Conservation (phyloP, 148 eudicot genomes). For the Salicornia ramosissima region DNA sequence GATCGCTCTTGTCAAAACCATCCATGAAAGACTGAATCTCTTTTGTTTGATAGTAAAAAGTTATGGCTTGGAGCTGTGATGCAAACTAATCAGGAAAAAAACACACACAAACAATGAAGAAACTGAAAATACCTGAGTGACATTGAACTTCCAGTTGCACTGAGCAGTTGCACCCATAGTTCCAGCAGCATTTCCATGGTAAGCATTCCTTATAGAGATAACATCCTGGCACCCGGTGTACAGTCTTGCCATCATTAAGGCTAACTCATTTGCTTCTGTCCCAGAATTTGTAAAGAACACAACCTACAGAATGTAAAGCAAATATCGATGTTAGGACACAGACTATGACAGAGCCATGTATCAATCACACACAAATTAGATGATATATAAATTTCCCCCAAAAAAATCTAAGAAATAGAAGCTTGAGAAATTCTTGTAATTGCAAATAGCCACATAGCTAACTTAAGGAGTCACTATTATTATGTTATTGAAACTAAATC, state of each 20-base stretch:
- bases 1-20: neutral
- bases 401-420: neutral
- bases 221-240: constrained; percentile 91
- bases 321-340: constrained; percentile 2
- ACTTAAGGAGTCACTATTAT: neutral
- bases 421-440: neutral
- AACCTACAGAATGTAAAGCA: constrained; percentile 41
- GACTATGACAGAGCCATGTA: neutral
- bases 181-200: constrained; percentile 94
- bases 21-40: no score
- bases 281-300: constrained; percentile 96
- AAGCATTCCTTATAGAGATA: constrained; percentile 79
- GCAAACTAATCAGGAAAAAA: neutral
- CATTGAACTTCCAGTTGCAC: constrained; percentile 81
- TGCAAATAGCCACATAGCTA: neutral
- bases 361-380: neutral
- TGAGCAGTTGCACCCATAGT: constrained; percentile 98
- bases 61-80: neutral
- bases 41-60: neutral
- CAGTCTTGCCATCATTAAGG: constrained; percentile 83
- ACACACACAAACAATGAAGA: neutral
- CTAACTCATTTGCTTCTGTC: constrained; percentile 97
- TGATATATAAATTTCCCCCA: neutral
- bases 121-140: constrained; percentile 61
- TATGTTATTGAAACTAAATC: neutral